Conservation (phyloP, 1,284 basidiomycete species). For the Earliella scabrosa region DNA sequence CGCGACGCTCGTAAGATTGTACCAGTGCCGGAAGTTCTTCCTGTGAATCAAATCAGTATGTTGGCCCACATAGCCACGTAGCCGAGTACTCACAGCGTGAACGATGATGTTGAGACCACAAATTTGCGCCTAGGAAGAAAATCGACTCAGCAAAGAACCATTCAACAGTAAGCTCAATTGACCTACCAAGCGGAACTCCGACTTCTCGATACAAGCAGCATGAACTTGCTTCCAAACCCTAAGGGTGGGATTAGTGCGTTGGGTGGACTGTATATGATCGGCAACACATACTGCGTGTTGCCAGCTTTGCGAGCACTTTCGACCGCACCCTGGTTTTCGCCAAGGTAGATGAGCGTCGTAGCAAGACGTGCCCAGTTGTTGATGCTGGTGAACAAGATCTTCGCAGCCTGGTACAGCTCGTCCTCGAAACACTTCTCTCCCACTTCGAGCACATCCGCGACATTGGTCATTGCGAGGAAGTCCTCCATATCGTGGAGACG, state of each 20-base stretch:
- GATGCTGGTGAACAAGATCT: slow-evolving; percentile 94
- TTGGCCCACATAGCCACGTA: not conserved
- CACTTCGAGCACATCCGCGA: slow-evolving; percentile 94
- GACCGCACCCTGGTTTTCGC: slow-evolving; percentile 97
- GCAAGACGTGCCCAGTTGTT: slow-evolving; percentile 99
- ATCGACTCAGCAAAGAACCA: too few relatives aligned
- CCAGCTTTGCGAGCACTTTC: slow-evolving; percentile 99
- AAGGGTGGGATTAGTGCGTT: slow-evolving; percentile 8
- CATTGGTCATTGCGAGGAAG: slow-evolving; percentile 98
- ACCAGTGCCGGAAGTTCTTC: slow-evolving; percentile 90
- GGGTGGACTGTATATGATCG: too few relatives aligned
- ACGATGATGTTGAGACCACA: slow-evolving; percentile 96
- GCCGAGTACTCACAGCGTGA: slow-evolving; percentile 68
- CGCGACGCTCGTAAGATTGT: slow-evolving; percentile 87
- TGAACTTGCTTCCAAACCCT: slow-evolving; percentile 99
- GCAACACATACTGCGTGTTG: slow-evolving; percentile 89
- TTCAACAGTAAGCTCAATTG: too few relatives aligned
- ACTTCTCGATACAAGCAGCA: slow-evolving; percentile 96
- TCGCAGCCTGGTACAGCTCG: slow-evolving; percentile 96
- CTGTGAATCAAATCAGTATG: slow-evolving; percentile 38
- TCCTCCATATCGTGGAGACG: slow-evolving; percentile 99
- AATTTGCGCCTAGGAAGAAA: slow-evolving; percentile 94
- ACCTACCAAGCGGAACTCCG: slow-evolving; percentile 86
- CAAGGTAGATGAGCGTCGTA: slow-evolving; percentile 97
- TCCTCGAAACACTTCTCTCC: slow-evolving; percentile 99